Evolutionary conservation across 371 early-diverging fungal species (phyloP), one percentile per base, ranked within the genome.

Genomic region (Haplosporangium sp.): DNA sequence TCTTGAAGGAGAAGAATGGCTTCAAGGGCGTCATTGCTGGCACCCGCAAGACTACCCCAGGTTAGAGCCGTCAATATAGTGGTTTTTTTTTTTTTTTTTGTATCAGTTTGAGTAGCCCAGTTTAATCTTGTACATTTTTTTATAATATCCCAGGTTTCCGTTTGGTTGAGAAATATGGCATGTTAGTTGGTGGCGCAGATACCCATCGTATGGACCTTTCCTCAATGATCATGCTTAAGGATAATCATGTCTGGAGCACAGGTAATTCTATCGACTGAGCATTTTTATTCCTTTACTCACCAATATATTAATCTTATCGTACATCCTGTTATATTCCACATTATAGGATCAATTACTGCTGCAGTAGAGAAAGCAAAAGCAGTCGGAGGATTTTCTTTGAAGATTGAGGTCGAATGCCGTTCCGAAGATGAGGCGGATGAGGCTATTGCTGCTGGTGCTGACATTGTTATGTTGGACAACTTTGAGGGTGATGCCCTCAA

Each of bases 191-290:
- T 57, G 98, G 98, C 61, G 90, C 94, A 55, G 98, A 98, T 84
- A 96, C 96, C 0, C 99, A 99, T 83, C 96, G 99, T 62, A 92
- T 95, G 92, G 97, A 98, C 84, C 89, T 99, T 53, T 96, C 97
- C 3, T 91, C 95, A 39, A 97, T 98, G 97, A 94, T 99, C 66
- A 99, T 99, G 99, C 91, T 99, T 63, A 99, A 99, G 85, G 99
- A 99, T 84, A 98, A 99, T 84, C 99, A 99, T 72, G 93, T 99
- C 64, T 97, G 97, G 97, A 93, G 95, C 61, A 92, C 94, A 58
- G 94, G 93, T 90, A 85, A 37, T 13, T 61, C n/a, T 6, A 15
- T 2, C 7, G 9, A 20, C 44, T 10, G 6, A 20, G 19, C 35
- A 45, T 5, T 27, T 19, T 6, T 27, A 55, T 59, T 40, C 15